Evolutionary conservation across 305 asterid species (phyloP).

Genomic region (Fraxinus ornus): DNA sequence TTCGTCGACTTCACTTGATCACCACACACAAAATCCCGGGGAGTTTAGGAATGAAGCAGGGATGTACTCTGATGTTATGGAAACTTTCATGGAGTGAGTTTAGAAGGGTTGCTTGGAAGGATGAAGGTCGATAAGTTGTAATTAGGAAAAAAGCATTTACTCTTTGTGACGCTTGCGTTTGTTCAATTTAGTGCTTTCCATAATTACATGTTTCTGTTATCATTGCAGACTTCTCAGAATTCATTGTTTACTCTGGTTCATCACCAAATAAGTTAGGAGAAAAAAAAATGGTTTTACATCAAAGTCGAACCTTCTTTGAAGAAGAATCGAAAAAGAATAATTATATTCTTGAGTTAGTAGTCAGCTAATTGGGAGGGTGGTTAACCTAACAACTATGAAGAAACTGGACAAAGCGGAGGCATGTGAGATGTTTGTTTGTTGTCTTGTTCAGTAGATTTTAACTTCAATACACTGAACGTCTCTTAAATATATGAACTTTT

Average conservation of each 20-base stretch:
- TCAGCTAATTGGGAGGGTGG: background rate
- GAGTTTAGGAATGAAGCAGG: constrained; percentile 69
- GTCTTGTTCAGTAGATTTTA: background rate
- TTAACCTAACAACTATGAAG: background rate
- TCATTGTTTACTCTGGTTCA: constrained; percentile 23
- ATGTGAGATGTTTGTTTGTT: background rate
- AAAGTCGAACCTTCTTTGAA: background rate
- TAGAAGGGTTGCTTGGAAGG: constrained; percentile 31
- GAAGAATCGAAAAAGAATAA: background rate
- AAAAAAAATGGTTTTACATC: background rate
- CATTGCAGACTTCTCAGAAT: constrained; percentile 17
- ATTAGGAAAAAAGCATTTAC: constrained; percentile 32
- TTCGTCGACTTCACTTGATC: constrained; percentile 60
- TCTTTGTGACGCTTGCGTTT: constrained; percentile 26
- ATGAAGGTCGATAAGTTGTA: constrained; percentile 31
- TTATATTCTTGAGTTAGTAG: background rate
- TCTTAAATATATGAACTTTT: background rate
- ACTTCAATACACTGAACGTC: background rate
- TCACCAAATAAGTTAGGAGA: background rate
- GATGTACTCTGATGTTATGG: constrained; percentile 86
- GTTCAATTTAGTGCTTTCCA: constrained; percentile 30
- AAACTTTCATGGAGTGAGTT: constrained; percentile 58
- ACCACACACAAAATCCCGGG: constrained; percentile 52
- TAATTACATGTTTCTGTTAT: constrained; percentile 34
- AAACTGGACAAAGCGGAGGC: background rate